phyloP scores from a whole-genome alignment of 2,329 filamentous ascomycete species.

The Chaetomium strumarium region DNA sequence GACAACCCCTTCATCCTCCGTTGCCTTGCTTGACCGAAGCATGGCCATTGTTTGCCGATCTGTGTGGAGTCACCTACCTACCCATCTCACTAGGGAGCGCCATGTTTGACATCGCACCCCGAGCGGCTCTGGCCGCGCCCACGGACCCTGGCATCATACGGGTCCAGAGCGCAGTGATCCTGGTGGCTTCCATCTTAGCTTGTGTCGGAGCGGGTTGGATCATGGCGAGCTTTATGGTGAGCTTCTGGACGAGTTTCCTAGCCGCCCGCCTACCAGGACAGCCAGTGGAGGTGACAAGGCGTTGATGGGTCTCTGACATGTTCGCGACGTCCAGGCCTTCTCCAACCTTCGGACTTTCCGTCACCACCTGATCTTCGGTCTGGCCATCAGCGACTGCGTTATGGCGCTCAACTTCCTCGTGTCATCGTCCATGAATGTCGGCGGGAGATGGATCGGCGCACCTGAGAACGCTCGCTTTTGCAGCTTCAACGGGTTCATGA shows the following conservation, averaged over 20 bases:
- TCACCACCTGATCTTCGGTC: conserved; percentile 37
- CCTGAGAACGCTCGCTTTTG: conserved; percentile 31
- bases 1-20: too few relatives aligned
- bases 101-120: conserved; percentile 18
- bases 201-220: conserved; percentile 35
- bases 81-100: not conserved
- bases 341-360: conserved; percentile 34
- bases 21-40: too few relatives aligned
- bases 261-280: too few relatives aligned
- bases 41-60: too few relatives aligned
- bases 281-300: not conserved
- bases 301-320: not conserved
- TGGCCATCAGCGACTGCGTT: conserved; percentile 36
- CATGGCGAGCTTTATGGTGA: conserved; percentile 31
- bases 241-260: not conserved
- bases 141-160: conserved; percentile 17
- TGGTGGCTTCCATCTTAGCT: conserved; percentile 32
- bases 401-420: conserved; percentile 38
- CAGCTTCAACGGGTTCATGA: conserved; percentile 38
- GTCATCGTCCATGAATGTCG: conserved; percentile 33
- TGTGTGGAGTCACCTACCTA: too few relatives aligned
- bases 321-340: conserved; percentile 28
- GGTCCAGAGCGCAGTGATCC: conserved; percentile 29
- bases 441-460: conserved; percentile 28
- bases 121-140: conserved; percentile 22